Evolutionary conservation across 2,329 filamentous ascomycete species (phyloP).

Genomic region (Penicillium paneum): DNA sequence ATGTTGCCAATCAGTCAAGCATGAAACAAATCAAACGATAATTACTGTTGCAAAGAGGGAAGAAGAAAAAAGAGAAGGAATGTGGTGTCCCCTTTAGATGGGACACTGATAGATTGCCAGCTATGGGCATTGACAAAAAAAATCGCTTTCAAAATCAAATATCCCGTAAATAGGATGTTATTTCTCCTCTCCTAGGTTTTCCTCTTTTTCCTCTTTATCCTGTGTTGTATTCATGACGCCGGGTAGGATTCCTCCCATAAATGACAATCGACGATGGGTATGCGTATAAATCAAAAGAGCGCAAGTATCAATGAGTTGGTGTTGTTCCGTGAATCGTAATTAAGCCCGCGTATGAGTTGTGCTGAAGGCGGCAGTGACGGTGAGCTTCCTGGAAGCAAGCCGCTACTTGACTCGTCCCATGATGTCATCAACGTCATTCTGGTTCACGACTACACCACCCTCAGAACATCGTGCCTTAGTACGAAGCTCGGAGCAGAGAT

Average conservation of each 20-base stretch:
- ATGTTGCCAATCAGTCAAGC: neutral
- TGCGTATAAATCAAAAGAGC: conserved; percentile 22
- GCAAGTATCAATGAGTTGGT: conserved; percentile 9
- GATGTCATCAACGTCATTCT: conserved; percentile 81
- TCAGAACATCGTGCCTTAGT: conserved; percentile 94
- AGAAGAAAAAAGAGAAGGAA: neutral
- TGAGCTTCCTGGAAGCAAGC: neutral
- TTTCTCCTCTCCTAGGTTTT: conserved; percentile 2
- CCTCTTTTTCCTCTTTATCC: conserved; percentile 11
- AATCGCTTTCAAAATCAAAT: neutral
- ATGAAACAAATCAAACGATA: neutral
- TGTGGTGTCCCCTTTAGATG: neutral
- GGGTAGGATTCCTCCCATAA: conserved; percentile 10
- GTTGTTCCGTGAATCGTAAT: conserved; percentile 22
- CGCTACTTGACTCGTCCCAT: conserved; percentile 49
- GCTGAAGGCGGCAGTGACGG: neutral
- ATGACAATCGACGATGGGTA: conserved; percentile 26
- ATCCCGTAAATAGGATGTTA: neutral
- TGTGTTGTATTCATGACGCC: conserved; percentile 21
- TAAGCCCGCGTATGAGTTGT: neutral
- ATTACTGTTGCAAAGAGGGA: neutral
- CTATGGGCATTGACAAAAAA: neutral
- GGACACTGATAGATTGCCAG: neutral
- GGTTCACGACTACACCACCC: conserved; percentile 80
- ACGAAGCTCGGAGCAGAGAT: conserved; percentile 85